Conservation (phyloP, 2,329 filamentous ascomycete species). For the Phoma herbarum region DNA sequence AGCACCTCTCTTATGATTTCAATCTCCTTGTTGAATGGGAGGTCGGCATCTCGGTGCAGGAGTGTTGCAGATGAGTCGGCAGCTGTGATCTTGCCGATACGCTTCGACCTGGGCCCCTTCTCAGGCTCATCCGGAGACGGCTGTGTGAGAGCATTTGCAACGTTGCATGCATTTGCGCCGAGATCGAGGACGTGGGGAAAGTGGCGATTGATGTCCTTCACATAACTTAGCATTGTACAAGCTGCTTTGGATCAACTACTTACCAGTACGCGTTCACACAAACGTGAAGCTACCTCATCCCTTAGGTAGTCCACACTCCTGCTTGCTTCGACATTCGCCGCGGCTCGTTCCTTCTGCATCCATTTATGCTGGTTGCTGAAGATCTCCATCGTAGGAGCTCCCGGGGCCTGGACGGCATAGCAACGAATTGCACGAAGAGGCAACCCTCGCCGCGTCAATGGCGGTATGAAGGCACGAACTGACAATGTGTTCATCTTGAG, state of each 20-base stretch:
- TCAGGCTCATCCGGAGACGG: constrained; percentile 67
- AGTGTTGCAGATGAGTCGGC: constrained; percentile 81
- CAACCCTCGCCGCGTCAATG: constrained; percentile 37
- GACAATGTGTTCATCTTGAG: constrained; percentile 45
- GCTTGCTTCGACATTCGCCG: constrained; percentile 72
- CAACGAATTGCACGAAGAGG: constrained; percentile 52
- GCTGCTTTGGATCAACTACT: constrained; percentile 11
- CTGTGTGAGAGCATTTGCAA: constrained; percentile 78
- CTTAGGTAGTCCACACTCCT: constrained; percentile 90
- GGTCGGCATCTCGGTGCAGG: constrained; percentile 79
- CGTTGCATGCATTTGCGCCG: constrained; percentile 94
- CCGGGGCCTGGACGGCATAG: constrained; percentile 82
- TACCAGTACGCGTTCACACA: constrained; percentile 87
- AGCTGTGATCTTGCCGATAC: constrained; percentile 78
- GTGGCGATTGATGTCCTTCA: constrained; percentile 88
- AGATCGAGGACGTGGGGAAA: constrained; percentile 89
- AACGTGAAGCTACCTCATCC: constrained; percentile 84
- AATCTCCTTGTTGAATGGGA: constrained; percentile 77
- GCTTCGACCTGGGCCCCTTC: constrained; percentile 72
- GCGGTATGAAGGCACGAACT: constrained; percentile 49
- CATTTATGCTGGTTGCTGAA: constrained; percentile 91
- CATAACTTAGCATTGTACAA: background rate
- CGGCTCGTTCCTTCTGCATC: constrained; percentile 89
- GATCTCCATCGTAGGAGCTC: constrained; percentile 82
- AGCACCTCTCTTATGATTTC: constrained; percentile 78